Conservation (phyloP, 2,329 filamentous ascomycete genomes). For the Curvularia eragrostidis region DNA sequence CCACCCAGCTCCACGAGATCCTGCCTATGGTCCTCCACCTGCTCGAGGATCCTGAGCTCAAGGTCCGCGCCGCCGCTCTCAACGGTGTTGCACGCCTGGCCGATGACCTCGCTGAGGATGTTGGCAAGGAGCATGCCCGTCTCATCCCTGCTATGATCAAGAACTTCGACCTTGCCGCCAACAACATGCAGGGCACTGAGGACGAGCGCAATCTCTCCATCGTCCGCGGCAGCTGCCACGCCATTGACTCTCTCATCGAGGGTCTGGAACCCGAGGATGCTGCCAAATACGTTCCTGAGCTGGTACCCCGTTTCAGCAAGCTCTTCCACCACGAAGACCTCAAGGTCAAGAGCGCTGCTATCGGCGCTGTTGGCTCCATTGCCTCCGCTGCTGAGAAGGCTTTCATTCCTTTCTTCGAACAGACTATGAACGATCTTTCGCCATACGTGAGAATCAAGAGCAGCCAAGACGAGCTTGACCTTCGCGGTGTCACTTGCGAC, state of each 20-base stretch:
- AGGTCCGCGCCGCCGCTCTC: conserved; percentile 85
- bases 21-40: conserved; percentile 84
- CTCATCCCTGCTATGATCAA: conserved; percentile 85
- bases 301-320: conserved; percentile 83
- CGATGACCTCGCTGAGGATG: conserved; percentile 90
- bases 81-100: conserved; percentile 88
- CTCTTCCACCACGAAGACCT: conserved; percentile 85
- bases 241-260: conserved; percentile 89
- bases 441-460: conserved; percentile 86
- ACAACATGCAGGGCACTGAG: conserved; percentile 66
- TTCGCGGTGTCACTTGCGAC: conserved; percentile 89
- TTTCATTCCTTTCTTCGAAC: conserved; percentile 90
- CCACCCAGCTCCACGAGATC: conserved; percentile 85
- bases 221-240: conserved; percentile 86
- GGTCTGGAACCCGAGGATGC: conserved; percentile 83
- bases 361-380: conserved; percentile 88
- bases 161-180: conserved; percentile 83
- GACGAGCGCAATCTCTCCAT: conserved; percentile 81
- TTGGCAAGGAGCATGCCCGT: conserved; percentile 81
- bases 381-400: conserved; percentile 81
- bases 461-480: conserved; percentile 84
- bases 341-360: conserved; percentile 87
- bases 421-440: conserved; percentile 88
- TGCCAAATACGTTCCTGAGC: conserved; percentile 78
- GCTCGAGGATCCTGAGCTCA: conserved; percentile 80